Evolutionary conservation across 345 rosid genomes (phyloP).

Genomic region (Pugionium cornutum): DNA sequence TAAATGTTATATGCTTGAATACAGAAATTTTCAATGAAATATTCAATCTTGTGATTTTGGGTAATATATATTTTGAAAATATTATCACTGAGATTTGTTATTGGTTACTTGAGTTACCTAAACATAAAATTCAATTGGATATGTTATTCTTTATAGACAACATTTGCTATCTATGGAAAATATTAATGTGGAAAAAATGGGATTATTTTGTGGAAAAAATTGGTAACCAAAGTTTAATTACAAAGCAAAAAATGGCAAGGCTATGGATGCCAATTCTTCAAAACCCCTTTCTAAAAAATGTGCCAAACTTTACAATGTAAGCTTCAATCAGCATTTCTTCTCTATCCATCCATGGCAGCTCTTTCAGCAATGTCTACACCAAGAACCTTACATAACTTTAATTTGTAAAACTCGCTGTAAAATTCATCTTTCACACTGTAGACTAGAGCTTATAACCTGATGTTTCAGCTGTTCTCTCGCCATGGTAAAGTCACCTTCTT

Average conservation of each 20-base stretch:
- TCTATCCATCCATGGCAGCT: conserved; percentile 30
- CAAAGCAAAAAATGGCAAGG: conserved; percentile 41
- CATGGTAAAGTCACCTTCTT: conserved; percentile 27
- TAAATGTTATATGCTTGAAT: background rate
- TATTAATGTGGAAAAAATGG: background rate
- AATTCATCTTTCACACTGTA: conserved; percentile 23
- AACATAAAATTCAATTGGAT: background rate
- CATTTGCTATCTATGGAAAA: conserved; percentile 9
- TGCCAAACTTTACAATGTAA: conserved; percentile 37
- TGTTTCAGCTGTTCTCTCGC: conserved; percentile 15
- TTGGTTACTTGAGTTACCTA: background rate
- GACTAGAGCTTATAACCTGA: conserved; percentile 9
- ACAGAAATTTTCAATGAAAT: background rate
- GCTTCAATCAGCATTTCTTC: conserved; percentile 22
- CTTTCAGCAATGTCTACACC: conserved; percentile 29
- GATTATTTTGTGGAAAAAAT: background rate
- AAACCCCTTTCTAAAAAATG: background rate
- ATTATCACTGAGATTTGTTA: background rate
- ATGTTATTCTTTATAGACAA: conserved; percentile 1
- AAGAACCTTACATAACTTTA: conserved; percentile 28
- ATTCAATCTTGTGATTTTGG: background rate
- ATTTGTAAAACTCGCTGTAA: conserved; percentile 24
- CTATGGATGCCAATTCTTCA: conserved; percentile 24
- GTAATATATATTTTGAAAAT: background rate
- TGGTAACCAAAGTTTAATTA: conserved; percentile 7